These are phyloP conservation scores for Hypoxylon sp. DNA, from an alignment of 2,329 filamentous ascomycete species.

Conservation along the genomic window DNA sequence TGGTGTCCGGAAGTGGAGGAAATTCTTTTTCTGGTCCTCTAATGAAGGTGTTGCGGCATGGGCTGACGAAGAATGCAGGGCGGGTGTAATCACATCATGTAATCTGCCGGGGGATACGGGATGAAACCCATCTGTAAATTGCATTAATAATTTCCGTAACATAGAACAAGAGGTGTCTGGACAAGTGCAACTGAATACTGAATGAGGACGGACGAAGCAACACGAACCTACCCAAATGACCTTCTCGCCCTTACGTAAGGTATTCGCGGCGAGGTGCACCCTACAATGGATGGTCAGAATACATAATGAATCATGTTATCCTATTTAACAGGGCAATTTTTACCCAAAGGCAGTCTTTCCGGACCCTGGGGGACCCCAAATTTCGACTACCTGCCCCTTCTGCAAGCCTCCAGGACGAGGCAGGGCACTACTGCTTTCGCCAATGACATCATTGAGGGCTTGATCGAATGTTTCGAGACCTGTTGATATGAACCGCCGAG, in stretches of 20 bases:
- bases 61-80: constrained; percentile 20
- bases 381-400: constrained; percentile 84
- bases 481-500: constrained; percentile 68
- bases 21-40: constrained; percentile 49
- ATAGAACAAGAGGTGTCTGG: constrained; percentile 19
- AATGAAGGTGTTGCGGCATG: constrained; percentile 22
- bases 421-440: constrained; percentile 30
- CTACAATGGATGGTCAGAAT: constrained; percentile 61
- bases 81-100: constrained; percentile 47
- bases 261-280: constrained; percentile 77
- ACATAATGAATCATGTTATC: constrained; percentile 6
- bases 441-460: constrained; percentile 57
- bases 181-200: constrained; percentile 23
- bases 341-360: constrained; percentile 90
- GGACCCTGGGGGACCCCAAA: constrained; percentile 88
- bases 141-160: constrained; percentile 34
- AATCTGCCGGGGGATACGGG: constrained; percentile 59
- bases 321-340: constrained; percentile 55
- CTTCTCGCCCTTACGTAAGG: constrained; percentile 70
- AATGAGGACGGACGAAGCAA: constrained; percentile 15
- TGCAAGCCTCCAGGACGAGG: constrained; percentile 70
- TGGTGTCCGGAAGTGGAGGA: constrained; percentile 67
- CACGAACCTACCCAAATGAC: constrained; percentile 84
- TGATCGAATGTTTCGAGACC: constrained; percentile 68
- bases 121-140: constrained; percentile 62